Evolutionary conservation across 306 rosid species (phyloP), one percentile per base, ranked within the genome.

Genomic region (Bauhinia variegata): DNA sequence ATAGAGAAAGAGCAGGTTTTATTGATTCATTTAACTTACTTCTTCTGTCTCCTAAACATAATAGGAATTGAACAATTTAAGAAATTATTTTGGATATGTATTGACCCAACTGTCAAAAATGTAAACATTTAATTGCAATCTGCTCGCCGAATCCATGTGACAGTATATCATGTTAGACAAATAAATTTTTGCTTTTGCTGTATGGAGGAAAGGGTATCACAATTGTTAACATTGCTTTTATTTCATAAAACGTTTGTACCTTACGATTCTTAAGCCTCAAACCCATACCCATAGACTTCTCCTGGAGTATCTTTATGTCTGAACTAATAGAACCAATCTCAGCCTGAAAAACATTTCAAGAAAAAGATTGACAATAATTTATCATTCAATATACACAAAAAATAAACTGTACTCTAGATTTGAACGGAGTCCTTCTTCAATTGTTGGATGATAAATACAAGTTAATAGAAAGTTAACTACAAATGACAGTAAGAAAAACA

Each of bases 251-350:
- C 15, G 56, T 53, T 33, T 68, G 48, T 87, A 92, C 98, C 99
- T 93, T 93, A 77, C 99, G 99, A 83, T 93, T 93, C 90, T 93
- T 93, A 67, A 93, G 89, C 87, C 89, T 82, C 71, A 90, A 73
- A 56, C 97, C 95, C 97, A 93, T 93, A 76, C 88, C 98, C 96
- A 89, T 86, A 70, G 98, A 93, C 82, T 89, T 93, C 89, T 89
- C 98, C 67, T 93, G 99, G 62, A 93, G 96, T 70, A 93, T 79
- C 72, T 90, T 93, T 74, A 93, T 93, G 80, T 93, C 99, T 47
- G 99, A 87, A 82, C 98, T 93, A 58, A 93, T 93, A 42, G 98
- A 93, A 81, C 97, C 99, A 82, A 93, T 93, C 78, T 93, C 97
- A 36, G 78, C 61, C 99, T 92, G 93, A 72, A 31, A 16, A 70